A percentile compares a stretch with the other conserved stretches of the same genome.
phyloP scores from a whole-genome alignment of 192 early-diverging fungal genomes.

The Coemansia umbellata region DNA sequence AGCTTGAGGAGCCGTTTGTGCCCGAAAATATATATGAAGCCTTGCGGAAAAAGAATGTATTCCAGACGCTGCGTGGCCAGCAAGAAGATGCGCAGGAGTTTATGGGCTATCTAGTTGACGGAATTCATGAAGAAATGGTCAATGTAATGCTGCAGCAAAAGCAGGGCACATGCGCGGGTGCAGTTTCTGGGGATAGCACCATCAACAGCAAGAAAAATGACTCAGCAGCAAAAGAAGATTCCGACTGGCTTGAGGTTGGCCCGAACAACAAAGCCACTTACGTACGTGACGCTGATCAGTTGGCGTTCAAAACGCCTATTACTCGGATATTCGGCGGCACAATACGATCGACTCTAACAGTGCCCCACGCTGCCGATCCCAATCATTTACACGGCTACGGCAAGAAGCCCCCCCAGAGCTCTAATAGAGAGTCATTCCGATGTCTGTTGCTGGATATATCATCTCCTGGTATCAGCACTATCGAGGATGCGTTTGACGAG shows the following conservation, averaged over 20 bases:
- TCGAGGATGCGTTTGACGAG: conserved; percentile 83
- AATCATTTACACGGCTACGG: not conserved
- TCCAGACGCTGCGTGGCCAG: conserved; percentile 79
- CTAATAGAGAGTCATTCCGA: conserved; percentile 84
- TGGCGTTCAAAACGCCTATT: conserved; percentile 64
- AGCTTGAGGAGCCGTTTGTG: conserved; percentile 70
- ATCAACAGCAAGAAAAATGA: not conserved
- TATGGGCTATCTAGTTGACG: conserved; percentile 88
- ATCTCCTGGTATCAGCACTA: conserved; percentile 64
- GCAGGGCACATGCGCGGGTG: not conserved
- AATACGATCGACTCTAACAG: conserved; percentile 70
- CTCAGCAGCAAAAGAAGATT: conserved; percentile 21
- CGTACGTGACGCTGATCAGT: conserved; percentile 55
- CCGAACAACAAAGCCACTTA: conserved; percentile 60
- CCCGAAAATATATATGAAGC: conserved; percentile 94
- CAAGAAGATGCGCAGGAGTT: conserved; percentile 99
- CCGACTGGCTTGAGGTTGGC: conserved; percentile 90
- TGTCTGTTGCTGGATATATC: conserved; percentile 86
- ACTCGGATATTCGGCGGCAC: conserved; percentile 82
- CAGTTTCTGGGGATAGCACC: not conserved
- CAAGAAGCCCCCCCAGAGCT: conserved; percentile 68
- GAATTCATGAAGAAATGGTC: conserved; percentile 88
- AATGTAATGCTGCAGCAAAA: conserved; percentile 13
- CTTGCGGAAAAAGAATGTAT: conserved; percentile 68
- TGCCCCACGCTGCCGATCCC: conserved; percentile 38